Evolutionary conservation across 2,329 filamentous ascomycete species (phyloP).

Genomic region (Epichloe amarillans): DNA sequence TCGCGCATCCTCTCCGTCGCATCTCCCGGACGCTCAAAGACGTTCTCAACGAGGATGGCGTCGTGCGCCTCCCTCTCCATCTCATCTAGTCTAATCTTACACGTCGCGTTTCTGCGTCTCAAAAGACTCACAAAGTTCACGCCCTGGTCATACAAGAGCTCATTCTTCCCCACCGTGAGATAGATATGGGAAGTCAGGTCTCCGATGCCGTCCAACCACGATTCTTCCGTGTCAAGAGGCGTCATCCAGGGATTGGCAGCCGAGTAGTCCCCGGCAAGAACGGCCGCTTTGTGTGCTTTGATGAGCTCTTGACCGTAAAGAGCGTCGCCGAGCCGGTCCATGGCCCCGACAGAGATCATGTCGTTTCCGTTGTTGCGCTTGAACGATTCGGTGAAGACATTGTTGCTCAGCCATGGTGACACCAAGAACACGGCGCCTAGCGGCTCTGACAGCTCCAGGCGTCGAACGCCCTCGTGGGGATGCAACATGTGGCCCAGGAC

Average conservation of each 20-base stretch:
- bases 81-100: constrained; percentile 17
- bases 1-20: constrained; percentile 19
- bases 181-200: constrained; percentile 14
- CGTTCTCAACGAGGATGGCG: constrained; percentile 19
- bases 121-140: constrained; percentile 13
- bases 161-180: constrained; percentile 19
- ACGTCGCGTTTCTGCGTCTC: constrained; percentile 6
- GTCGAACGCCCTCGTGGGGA: constrained; percentile 13
- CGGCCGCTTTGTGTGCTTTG: not conserved
- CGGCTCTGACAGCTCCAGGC: constrained; percentile 12
- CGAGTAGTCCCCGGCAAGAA: not conserved
- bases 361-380: constrained; percentile 17
- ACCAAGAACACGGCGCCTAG: constrained; percentile 20
- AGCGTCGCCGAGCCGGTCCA: constrained; percentile 4
- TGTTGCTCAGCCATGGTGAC: constrained; percentile 19
- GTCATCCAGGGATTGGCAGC: constrained; percentile 13
- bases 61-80: constrained; percentile 19
- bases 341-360: constrained; percentile 16
- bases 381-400: constrained; percentile 12
- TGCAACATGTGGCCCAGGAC: constrained; percentile 20
- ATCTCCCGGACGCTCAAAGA: constrained; percentile 11
- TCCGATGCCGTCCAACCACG: constrained; percentile 16
- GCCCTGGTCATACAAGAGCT: constrained; percentile 19
- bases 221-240: constrained; percentile 15
- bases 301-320: constrained; percentile 7